Conservation (phyloP, 176 grass and related monocot species). For the Phragmites australis region DNA sequence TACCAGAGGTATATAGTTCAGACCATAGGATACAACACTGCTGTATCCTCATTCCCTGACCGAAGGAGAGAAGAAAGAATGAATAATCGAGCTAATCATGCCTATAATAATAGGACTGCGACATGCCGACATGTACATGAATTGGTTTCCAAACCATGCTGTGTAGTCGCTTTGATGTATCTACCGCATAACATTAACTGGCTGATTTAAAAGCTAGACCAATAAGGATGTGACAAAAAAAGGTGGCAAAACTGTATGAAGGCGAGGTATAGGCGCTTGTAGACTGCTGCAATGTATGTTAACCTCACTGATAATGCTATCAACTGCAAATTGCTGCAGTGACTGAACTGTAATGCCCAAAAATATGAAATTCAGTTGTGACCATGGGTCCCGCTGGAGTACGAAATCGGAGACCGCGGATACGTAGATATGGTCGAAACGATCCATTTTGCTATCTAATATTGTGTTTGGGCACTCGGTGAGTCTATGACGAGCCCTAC, state of each 20-base stretch:
- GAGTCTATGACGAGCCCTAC: no score
- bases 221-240: not conserved
- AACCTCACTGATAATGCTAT: not conserved
- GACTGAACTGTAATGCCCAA: no score
- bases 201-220: not conserved
- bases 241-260: slow-evolving; percentile 4
- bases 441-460: no score
- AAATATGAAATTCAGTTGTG: no score
- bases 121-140: slow-evolving; percentile 40
- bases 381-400: no score
- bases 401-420: no score
- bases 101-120: not conserved
- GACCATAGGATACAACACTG: not conserved
- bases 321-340: slow-evolving; percentile 34
- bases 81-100: not conserved
- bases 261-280: not conserved
- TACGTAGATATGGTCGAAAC: no score
- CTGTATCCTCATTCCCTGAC: not conserved
- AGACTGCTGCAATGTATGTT: not conserved
- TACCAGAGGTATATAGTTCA: not conserved
- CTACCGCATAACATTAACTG: not conserved
- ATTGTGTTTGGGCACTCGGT: no score
- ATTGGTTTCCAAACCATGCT: not conserved
- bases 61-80: not conserved
- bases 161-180: not conserved